A percentile compares a stretch with the other conserved stretches of the same genome.
Conservation (phyloP, 371 early-diverging fungal genomes). For the Dinochytrium kinnereticum region DNA sequence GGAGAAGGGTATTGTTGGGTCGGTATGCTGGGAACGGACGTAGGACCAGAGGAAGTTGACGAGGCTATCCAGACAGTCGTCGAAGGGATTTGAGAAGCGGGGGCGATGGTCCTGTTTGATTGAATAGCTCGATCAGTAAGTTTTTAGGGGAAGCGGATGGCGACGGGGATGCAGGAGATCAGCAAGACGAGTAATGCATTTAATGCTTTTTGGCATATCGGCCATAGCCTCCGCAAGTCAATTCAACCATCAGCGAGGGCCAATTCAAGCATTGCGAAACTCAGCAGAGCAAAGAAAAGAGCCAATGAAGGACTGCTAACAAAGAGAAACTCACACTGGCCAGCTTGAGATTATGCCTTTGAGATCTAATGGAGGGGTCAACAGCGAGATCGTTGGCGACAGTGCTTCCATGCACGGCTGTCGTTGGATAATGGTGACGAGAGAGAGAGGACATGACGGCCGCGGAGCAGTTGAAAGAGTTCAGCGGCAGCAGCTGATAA, state of each 20-base stretch:
- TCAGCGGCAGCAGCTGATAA: background rate
- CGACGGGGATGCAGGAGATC: background rate
- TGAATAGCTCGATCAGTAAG: too few species aligned
- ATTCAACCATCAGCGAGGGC: background rate
- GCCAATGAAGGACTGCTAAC: background rate
- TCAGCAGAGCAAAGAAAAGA: background rate
- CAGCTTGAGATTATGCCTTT: constrained; percentile 10
- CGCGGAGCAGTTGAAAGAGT: background rate
- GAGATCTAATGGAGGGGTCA: background rate
- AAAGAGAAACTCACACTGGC: background rate
- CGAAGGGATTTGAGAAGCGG: constrained; percentile 13
- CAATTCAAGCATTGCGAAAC: background rate
- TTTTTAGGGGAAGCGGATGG: too few species aligned
- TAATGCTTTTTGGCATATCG: background rate
- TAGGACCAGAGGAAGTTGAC: constrained; percentile 7
- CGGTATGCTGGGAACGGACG: background rate
- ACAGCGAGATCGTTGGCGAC: background rate
- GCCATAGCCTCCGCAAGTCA: background rate
- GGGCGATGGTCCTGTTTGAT: constrained; percentile 10
- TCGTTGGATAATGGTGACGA: background rate
- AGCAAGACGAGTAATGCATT: background rate
- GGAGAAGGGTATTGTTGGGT: background rate
- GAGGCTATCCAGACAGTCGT: constrained; percentile 18
- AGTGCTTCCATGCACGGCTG: background rate
- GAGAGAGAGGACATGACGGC: background rate